A percentile compares a stretch with the other conserved stretches of the same genome.
These are phyloP conservation scores for Aspergillus quadricinctus DNA, from an alignment of 2,329 filamentous ascomycete genomes.

Conservation along the genomic window DNA sequence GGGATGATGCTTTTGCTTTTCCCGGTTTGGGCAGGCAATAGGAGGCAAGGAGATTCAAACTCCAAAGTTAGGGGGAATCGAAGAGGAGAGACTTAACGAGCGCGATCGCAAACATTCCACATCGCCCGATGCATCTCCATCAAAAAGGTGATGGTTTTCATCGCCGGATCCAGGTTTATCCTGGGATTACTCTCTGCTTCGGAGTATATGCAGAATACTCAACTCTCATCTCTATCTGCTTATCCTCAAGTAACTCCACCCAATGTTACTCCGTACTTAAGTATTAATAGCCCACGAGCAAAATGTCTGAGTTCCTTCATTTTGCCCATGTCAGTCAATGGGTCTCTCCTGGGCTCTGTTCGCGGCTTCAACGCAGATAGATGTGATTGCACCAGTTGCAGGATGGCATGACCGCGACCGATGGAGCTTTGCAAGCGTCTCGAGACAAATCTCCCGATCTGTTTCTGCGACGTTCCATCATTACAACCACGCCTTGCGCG, in stretches of 20 bases:
- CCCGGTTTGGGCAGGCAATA: neutral
- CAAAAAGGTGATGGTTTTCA: neutral
- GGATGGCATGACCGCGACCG: too few species aligned
- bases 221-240: neutral
- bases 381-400: too few species aligned
- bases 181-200: too few species aligned
- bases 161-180: neutral
- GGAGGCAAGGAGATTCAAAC: neutral
- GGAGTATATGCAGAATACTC: too few species aligned
- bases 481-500: neutral
- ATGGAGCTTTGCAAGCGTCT: too few species aligned
- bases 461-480: neutral
- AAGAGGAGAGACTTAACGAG: neutral
- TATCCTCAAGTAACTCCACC: neutral
- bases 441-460: neutral
- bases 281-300: neutral
- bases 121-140: neutral
- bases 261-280: neutral
- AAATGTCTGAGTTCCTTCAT: neutral
- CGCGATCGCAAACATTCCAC: neutral
- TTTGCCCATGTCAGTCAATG: neutral
- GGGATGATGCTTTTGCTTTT: neutral
- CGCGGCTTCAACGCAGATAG: neutral
- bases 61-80: neutral
- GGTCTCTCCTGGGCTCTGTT: neutral